A percentile compares a stretch with the other conserved stretches of the same genome.
These are phyloP conservation scores for Brassica balearica DNA, from an alignment of 441 rosid genomes.

Conservation along the genomic window DNA sequence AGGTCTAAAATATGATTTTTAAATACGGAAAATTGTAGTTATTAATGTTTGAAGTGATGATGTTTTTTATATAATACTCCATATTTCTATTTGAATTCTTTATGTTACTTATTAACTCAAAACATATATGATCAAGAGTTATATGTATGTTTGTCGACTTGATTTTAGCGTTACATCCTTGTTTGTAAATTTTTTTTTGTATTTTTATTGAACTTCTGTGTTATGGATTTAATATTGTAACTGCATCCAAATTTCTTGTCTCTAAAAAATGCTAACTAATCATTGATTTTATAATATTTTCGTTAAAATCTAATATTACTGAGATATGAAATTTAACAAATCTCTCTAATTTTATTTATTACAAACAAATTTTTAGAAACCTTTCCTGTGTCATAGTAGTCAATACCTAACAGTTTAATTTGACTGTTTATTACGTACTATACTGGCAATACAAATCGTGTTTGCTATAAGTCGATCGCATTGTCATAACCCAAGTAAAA, in stretches of 20 bases:
- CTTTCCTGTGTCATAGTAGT: not conserved
- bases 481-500: not conserved
- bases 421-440: not conserved
- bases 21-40: not conserved
- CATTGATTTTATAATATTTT: not conserved
- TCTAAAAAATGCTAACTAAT: not conserved
- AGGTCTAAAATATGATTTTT: not conserved
- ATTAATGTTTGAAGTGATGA: not conserved
- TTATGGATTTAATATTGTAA: not conserved
- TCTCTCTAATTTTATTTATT: not conserved
- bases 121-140: not conserved
- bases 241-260: not conserved
- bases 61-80: not conserved
- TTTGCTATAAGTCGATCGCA: too few relatives aligned
- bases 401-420: conserved; percentile 1
- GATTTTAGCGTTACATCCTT: not conserved
- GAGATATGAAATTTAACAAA: not conserved
- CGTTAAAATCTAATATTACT: not conserved
- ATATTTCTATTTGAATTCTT: not conserved
- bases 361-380: not conserved
- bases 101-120: not conserved
- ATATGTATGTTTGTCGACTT: not conserved
- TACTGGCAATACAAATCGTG: too few relatives aligned
- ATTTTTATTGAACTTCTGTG: not conserved
- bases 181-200: not conserved